Evolutionary conservation across 768 basidiomycete species (phyloP).

Genomic region (Kockovaella imperatae): DNA sequence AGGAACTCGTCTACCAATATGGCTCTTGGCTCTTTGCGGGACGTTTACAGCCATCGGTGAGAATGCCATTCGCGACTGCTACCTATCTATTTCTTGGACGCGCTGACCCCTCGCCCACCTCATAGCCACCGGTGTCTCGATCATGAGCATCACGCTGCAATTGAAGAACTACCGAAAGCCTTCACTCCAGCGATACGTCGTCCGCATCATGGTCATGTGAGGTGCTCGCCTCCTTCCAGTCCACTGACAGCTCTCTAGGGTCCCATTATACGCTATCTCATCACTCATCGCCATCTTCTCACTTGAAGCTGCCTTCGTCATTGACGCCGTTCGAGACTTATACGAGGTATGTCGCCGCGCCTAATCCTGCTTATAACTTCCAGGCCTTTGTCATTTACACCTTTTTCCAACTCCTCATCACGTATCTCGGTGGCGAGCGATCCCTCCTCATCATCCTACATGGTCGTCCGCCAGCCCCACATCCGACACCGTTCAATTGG

Average conservation of each 20-base stretch:
- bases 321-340: constrained; percentile 87
- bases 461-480: constrained; percentile 77
- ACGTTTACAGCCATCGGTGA: constrained; percentile 40
- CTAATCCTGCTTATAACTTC: constrained; percentile 44
- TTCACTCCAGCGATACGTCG: constrained; percentile 62
- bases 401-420: constrained; percentile 40
- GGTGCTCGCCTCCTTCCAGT: constrained; percentile 31
- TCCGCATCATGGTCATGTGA: constrained; percentile 89
- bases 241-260: constrained; percentile 28
- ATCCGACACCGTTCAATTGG: constrained; percentile 77
- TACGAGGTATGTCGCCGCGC: constrained; percentile 65
- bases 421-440: constrained; percentile 69
- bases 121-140: constrained; percentile 38
- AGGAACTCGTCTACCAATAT: constrained; percentile 36
- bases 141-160: constrained; percentile 44
- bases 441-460: constrained; percentile 85
- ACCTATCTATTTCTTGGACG: neutral
- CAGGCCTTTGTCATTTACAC: constrained; percentile 46
- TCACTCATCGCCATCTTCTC: constrained; percentile 90
- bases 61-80: constrained; percentile 3
- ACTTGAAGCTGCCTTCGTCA: constrained; percentile 88
- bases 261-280: constrained; percentile 79
- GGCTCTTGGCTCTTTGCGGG: constrained; percentile 41
- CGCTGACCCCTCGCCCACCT: neutral
- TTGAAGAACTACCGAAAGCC: constrained; percentile 44